These are phyloP conservation scores for Pseudevernia furfuracea DNA, from an alignment of 495 filamentous ascomycete species.

Conservation along the genomic window DNA sequence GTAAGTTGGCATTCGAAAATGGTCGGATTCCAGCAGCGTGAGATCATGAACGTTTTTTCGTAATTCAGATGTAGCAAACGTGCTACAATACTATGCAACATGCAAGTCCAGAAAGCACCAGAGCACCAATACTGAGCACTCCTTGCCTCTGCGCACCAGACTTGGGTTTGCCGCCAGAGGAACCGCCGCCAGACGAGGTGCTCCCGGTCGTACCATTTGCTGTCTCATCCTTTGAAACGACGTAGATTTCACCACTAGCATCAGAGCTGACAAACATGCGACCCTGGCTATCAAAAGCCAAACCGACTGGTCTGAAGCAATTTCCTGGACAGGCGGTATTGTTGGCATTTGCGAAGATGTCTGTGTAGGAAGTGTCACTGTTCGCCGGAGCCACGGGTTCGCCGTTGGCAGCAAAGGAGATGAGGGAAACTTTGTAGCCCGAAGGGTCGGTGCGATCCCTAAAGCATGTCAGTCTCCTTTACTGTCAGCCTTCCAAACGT, in stretches of 20 bases:
- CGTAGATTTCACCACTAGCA: slow-evolving; percentile 50
- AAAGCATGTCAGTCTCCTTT: slow-evolving; percentile 4
- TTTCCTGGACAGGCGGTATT: slow-evolving; percentile 35
- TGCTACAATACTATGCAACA: slow-evolving; percentile 1
- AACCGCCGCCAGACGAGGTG: slow-evolving; percentile 4
- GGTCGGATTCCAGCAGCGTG: background rate
- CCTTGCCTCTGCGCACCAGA: slow-evolving; percentile 8
- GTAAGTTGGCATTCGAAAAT: background rate
- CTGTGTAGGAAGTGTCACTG: slow-evolving; percentile 36
- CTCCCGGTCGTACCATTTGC: slow-evolving; percentile 9
- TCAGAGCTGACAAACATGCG: slow-evolving; percentile 52
- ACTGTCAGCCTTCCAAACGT: background rate
- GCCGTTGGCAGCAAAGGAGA: slow-evolving; percentile 36
- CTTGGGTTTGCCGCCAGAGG: slow-evolving; percentile 3
- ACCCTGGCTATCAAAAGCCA: slow-evolving; percentile 42
- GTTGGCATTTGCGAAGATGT: slow-evolving; percentile 46
- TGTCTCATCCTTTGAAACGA: slow-evolving; percentile 32
- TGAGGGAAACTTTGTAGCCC: slow-evolving; percentile 49
- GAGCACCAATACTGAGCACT: slow-evolving; percentile 1
- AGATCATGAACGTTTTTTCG: background rate
- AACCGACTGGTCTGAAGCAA: slow-evolving; percentile 51
- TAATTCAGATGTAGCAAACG: background rate
- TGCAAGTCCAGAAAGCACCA: slow-evolving; percentile 7
- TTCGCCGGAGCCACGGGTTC: slow-evolving; percentile 37
- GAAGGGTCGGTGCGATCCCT: slow-evolving; percentile 43